Percentiles rank a stretch among this genome's conserved stretches.
phyloP scores from a whole-genome alignment of 306 rosid species.

The Lathyrus tuberosus region DNA sequence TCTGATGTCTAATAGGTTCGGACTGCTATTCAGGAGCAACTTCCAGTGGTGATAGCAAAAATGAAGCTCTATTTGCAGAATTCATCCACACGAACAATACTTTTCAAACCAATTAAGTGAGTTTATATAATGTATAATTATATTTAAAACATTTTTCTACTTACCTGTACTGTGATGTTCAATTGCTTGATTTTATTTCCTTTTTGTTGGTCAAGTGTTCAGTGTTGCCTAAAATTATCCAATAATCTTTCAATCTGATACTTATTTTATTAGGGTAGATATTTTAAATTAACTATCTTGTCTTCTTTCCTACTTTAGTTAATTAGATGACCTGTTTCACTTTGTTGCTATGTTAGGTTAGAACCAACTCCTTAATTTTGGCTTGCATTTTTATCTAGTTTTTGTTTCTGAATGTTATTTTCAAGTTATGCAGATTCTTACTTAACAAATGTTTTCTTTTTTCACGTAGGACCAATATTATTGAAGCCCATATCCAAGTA shows the following conservation, averaged over 20 bases:
- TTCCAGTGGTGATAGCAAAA: slow-evolving; percentile 74
- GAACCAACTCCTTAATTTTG: slow-evolving; percentile 28
- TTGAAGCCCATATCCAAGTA: slow-evolving; percentile 91
- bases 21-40: slow-evolving; percentile 75
- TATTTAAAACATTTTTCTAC: slow-evolving; percentile 13
- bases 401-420: slow-evolving; percentile 28
- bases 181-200: slow-evolving; percentile 20
- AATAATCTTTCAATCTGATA: slow-evolving; percentile 22
- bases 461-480: slow-evolving; percentile 73
- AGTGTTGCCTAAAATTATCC: neutral
- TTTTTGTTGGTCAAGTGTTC: slow-evolving; percentile 10
- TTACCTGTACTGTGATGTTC: neutral
- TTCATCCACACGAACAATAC: slow-evolving; percentile 82
- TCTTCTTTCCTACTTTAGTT: neutral
- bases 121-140: slow-evolving; percentile 31
- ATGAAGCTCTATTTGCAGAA: slow-evolving; percentile 97
- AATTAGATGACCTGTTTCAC: slow-evolving; percentile 19
- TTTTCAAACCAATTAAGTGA: slow-evolving; percentile 95
- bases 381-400: slow-evolving; percentile 11
- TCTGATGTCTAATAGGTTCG: slow-evolving; percentile 63
- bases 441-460: slow-evolving; percentile 18
- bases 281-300: neutral
- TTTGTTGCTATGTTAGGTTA: slow-evolving; percentile 1
- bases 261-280: neutral
- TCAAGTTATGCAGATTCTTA: slow-evolving; percentile 28